Evolutionary conservation across 495 filamentous ascomycete genomes (phyloP).

Genomic region (Aspergillus carlsbadensis): DNA sequence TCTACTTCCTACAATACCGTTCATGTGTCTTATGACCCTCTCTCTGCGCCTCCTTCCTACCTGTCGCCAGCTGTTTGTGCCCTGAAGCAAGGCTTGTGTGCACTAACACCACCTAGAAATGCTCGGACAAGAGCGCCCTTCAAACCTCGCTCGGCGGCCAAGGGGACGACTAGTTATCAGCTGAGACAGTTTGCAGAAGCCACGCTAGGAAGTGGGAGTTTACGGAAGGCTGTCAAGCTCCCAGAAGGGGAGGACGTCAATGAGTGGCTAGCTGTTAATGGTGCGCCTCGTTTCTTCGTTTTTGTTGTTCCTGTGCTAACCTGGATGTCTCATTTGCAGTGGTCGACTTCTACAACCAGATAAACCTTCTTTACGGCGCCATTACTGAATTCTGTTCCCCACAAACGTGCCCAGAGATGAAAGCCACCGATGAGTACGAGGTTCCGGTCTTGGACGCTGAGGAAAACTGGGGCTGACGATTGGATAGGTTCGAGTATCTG

Average conservation of each 20-base stretch:
- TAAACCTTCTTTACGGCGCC: conserved; percentile 96
- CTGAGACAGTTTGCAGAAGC: conserved; percentile 97
- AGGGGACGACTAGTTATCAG: conserved; percentile 93
- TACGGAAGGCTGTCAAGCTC: conserved; percentile 93
- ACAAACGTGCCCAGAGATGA: conserved; percentile 97
- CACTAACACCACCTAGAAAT: conserved; percentile 66
- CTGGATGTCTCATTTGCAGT: conserved; percentile 50
- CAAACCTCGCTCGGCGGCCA: conserved; percentile 82
- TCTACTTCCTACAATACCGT: conserved; percentile 31
- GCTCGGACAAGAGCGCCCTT: conserved; percentile 87
- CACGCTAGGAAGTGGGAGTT: conserved; percentile 88
- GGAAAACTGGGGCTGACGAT: neutral
- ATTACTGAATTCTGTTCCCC: conserved; percentile 99
- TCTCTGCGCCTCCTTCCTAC: conserved; percentile 40
- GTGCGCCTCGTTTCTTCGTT: conserved; percentile 44
- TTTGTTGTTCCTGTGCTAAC: neutral
- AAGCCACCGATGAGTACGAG: conserved; percentile 92
- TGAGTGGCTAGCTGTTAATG: conserved; percentile 96
- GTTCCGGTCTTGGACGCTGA: neutral
- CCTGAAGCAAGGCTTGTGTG: conserved; percentile 35
- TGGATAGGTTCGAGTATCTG: conserved; percentile 85
- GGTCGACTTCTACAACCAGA: conserved; percentile 99
- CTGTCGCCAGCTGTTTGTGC: conserved; percentile 43
- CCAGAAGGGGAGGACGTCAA: conserved; percentile 96
- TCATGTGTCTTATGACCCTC: conserved; percentile 31